Evolutionary conservation across 139 green algal genomes (phyloP).

Genomic region (Pleodorina starrii): DNA sequence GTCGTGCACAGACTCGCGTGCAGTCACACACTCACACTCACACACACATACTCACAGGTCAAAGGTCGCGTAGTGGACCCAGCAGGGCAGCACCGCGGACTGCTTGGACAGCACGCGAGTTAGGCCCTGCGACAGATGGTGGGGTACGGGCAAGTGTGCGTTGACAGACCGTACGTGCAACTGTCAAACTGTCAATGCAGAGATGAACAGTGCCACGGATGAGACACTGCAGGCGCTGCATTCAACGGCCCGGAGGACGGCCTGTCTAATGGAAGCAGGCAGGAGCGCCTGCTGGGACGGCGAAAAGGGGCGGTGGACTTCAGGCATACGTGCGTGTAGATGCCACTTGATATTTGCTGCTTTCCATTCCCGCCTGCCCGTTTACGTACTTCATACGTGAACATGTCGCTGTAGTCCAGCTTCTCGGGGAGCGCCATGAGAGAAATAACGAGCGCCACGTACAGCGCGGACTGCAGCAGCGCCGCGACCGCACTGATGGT

Average conservation of each 20-base stretch:
- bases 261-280: too few relatives aligned
- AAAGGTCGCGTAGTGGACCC: constrained; percentile 33
- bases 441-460: not conserved
- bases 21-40: not conserved
- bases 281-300: too few relatives aligned
- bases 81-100: not conserved
- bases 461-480: not conserved
- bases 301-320: too few relatives aligned
- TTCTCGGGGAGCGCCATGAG: not conserved
- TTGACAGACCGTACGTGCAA: too few relatives aligned
- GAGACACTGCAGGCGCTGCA: too few relatives aligned
- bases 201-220: too few relatives aligned
- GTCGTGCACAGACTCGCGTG: not conserved
- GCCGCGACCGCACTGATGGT: not conserved
- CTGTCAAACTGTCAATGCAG: too few relatives aligned
- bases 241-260: too few relatives aligned
- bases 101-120: not conserved
- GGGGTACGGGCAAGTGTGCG: too few relatives aligned
- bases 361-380: too few relatives aligned
- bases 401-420: constrained; percentile 28
- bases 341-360: too few relatives aligned
- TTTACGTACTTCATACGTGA: constrained; percentile 4
- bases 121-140: constrained; percentile 40
- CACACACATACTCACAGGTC: constrained; percentile 38
- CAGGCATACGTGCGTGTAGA: too few relatives aligned